These are phyloP conservation scores for Thelonectria blattea DNA, from an alignment of 2,329 filamentous ascomycete species.

Conservation along the genomic window DNA sequence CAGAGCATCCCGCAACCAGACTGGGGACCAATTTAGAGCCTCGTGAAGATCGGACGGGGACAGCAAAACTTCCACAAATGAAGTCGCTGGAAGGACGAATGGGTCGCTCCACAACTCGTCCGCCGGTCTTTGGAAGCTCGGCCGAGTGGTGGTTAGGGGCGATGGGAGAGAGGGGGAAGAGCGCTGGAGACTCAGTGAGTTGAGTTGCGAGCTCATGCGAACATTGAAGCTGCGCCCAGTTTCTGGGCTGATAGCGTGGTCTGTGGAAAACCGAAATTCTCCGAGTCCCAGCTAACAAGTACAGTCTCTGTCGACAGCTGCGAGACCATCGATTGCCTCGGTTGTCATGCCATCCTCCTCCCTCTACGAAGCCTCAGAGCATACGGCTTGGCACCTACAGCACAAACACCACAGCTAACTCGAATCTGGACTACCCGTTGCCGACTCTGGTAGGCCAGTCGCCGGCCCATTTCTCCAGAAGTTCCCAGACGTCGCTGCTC, in stretches of 20 bases:
- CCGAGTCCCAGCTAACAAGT: not conserved
- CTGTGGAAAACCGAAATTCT: not conserved
- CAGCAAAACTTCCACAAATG: conserved; percentile 18
- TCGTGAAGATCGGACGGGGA: conserved; percentile 9
- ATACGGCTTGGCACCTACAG: conserved; percentile 21
- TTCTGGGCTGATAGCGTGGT: not conserved
- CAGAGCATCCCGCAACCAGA: not conserved
- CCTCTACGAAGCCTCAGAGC: conserved; percentile 12
- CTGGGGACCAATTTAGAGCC: not conserved
- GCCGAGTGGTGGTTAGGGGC: conserved; percentile 17
- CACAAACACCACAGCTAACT: conserved; percentile 19
- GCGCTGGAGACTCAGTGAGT: not conserved
- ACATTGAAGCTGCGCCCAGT: not conserved
- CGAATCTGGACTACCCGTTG: conserved; percentile 21
- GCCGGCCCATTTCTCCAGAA: conserved; percentile 31
- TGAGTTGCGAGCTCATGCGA: not conserved
- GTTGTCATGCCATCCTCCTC: conserved; percentile 25
- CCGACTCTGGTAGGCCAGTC: conserved; percentile 27
- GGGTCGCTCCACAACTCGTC: conserved; percentile 10
- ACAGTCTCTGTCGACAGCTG: not conserved
- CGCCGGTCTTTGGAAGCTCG: conserved; percentile 7
- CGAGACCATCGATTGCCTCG: conserved; percentile 6
- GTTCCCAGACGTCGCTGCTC: conserved; percentile 30
- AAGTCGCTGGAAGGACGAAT: not conserved
- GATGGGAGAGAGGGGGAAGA: not conserved